Conservation (phyloP, 495 filamentous ascomycete genomes). For the Aspergillus saccharolyticus region DNA sequence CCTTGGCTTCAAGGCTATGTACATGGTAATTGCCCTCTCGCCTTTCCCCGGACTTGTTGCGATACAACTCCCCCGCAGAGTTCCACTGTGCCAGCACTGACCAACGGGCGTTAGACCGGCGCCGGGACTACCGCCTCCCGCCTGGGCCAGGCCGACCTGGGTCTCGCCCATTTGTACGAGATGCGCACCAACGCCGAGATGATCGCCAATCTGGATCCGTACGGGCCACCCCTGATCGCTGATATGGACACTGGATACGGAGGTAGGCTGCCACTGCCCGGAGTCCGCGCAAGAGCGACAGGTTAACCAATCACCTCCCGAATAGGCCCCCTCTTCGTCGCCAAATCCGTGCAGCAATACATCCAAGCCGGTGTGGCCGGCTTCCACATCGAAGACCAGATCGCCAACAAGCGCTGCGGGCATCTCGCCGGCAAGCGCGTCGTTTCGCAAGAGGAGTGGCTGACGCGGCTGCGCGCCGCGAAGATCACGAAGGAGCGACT, state of each 20-base stretch:
- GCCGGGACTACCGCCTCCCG: constrained; percentile 61
- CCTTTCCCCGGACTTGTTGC: not conserved
- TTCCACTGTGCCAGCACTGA: no score
- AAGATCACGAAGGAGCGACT: constrained; percentile 43
- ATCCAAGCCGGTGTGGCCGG: constrained; percentile 64
- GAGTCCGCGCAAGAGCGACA: not conserved
- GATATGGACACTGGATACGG: constrained; percentile 66
- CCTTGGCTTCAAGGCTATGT: constrained; percentile 56
- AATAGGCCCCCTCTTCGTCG: constrained; percentile 54
- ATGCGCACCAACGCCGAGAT: constrained; percentile 62
- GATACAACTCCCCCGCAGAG: not conserved
- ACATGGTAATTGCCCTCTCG: constrained; percentile 50
- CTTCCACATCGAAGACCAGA: constrained; percentile 69
- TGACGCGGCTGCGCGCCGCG: constrained; percentile 52
- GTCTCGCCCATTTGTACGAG: constrained; percentile 58
- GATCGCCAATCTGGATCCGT: constrained; percentile 58
- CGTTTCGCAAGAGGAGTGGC: constrained; percentile 47
- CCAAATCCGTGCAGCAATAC: constrained; percentile 60
- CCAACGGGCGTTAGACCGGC: constrained; percentile 47
- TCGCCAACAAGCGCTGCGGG: constrained; percentile 60
- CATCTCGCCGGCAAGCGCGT: constrained; percentile 59
- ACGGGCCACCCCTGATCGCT: constrained; percentile 58
- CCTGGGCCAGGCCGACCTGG: constrained; percentile 62
- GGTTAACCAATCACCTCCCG: not conserved
- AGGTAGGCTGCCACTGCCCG: constrained; percentile 28